Evolutionary conservation across 1,284 basidiomycete genomes (phyloP).

Genomic region (Porodaedalea pini): DNA sequence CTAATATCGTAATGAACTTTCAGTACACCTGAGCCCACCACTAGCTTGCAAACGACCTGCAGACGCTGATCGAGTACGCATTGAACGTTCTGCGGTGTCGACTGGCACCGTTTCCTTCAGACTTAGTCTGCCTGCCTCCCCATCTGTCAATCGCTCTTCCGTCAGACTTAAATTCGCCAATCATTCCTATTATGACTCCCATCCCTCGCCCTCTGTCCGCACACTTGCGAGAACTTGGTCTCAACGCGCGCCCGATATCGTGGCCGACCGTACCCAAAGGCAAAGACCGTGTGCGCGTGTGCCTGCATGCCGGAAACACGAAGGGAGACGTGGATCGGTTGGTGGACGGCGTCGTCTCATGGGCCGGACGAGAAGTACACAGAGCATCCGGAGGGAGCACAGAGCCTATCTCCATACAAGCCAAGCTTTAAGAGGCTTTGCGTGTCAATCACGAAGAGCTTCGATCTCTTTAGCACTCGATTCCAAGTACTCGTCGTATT

Average conservation of each 20-base stretch:
- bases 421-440: conserved; percentile 12
- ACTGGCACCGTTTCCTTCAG: conserved; percentile 38
- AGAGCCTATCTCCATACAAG: conserved; percentile 5
- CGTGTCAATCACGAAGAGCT: conserved; percentile 52
- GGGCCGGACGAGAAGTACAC: conserved; percentile 36
- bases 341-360: conserved; percentile 46
- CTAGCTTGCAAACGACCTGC: conserved; percentile 43
- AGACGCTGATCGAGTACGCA: conserved; percentile 39
- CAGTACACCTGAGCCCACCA: neutral
- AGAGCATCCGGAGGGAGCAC: neutral
- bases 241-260: conserved; percentile 77
- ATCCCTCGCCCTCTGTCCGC: conserved; percentile 69
- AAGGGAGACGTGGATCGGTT: conserved; percentile 58
- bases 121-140: conserved; percentile 41
- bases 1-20: conserved; percentile 21
- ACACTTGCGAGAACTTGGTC: conserved; percentile 54
- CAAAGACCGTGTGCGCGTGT: conserved; percentile 78
- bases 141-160: conserved; percentile 28
- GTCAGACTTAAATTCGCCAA: conserved; percentile 43
- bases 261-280: conserved; percentile 85
- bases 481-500: conserved; percentile 54
- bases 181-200: conserved; percentile 81
- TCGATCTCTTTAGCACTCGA: conserved; percentile 58
- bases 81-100: conserved; percentile 32
- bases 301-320: conserved; percentile 76